phyloP scores from a whole-genome alignment of 164 flowering plant genomes.

The Stephania yunnanensis region DNA sequence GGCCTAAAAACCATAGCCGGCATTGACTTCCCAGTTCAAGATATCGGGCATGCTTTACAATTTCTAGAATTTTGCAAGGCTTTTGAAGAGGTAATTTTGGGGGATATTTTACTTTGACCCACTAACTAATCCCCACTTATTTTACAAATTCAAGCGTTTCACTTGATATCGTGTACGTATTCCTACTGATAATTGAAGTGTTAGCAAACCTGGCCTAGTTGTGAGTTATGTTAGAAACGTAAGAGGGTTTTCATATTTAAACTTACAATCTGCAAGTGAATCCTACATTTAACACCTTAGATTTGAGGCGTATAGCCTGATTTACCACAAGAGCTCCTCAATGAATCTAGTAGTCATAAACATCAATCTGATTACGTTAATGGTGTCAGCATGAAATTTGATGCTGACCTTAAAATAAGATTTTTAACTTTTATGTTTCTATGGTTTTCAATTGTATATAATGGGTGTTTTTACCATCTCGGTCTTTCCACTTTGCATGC shows the following conservation, averaged over 20 bases:
- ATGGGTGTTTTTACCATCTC: not conserved
- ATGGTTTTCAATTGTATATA: not conserved
- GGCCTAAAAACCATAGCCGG: conserved; percentile 43
- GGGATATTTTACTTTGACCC: not conserved
- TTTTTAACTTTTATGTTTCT: not conserved
- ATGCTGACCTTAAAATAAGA: not conserved
- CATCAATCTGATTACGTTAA: not conserved
- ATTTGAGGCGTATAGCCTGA: not conserved
- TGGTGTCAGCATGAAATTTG: too few relatives aligned
- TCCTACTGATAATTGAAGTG: not conserved
- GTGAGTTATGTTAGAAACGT: not conserved
- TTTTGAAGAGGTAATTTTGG: conserved; percentile 63
- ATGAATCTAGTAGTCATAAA: too few relatives aligned
- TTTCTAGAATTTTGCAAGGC: conserved; percentile 81
- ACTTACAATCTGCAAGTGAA: not conserved
- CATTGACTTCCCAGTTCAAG: conserved; percentile 46
- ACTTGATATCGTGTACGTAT: not conserved
- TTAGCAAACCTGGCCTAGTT: not conserved
- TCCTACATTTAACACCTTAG: not conserved
- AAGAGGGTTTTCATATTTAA: not conserved
- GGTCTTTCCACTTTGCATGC: not conserved
- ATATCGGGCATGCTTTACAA: conserved; percentile 76
- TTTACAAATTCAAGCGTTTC: not conserved
- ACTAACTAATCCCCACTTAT: not conserved
- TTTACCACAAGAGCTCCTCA: not conserved